These are phyloP conservation scores for Hypoxylon trugodes DNA, from an alignment of 495 filamentous ascomycete species.

Conservation along the genomic window DNA sequence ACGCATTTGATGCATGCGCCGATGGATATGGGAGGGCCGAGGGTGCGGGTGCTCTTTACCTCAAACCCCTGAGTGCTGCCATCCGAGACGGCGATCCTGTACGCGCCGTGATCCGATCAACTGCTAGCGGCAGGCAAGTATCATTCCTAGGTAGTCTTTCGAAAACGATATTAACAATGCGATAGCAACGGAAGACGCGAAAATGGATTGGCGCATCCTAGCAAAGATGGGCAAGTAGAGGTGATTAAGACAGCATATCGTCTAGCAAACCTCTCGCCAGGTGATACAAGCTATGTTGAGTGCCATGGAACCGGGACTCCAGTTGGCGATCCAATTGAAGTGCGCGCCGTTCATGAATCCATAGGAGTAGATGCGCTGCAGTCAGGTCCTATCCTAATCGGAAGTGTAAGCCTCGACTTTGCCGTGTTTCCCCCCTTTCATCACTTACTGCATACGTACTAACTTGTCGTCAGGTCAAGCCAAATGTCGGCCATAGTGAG, in stretches of 20 bases:
- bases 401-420: constrained; percentile 61
- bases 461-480: not conserved
- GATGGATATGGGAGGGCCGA: too few relatives aligned
- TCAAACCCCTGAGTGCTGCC: too few relatives aligned
- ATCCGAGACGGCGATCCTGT: too few relatives aligned
- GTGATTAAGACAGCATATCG: constrained; percentile 51
- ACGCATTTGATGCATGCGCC: too few relatives aligned
- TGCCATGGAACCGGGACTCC: constrained; percentile 58
- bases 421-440: too few relatives aligned
- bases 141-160: too few relatives aligned
- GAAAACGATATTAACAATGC: too few relatives aligned
- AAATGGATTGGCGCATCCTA: constrained; percentile 58
- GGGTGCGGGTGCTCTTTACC: too few relatives aligned
- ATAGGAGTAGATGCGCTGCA: too few relatives aligned
- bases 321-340: constrained; percentile 65
- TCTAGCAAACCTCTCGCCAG: constrained; percentile 47
- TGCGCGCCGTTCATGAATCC: constrained; percentile 51
- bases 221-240: constrained; percentile 58
- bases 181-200: not conserved
- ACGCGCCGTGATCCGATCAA: too few relatives aligned
- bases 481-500: constrained; percentile 63
- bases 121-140: too few relatives aligned
- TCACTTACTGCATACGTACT: too few relatives aligned
- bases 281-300: constrained; percentile 56
- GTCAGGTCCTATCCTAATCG: constrained; percentile 53